Conservation (phyloP, 2,329 filamentous ascomycete species). For the Fusarium miscanthi region DNA sequence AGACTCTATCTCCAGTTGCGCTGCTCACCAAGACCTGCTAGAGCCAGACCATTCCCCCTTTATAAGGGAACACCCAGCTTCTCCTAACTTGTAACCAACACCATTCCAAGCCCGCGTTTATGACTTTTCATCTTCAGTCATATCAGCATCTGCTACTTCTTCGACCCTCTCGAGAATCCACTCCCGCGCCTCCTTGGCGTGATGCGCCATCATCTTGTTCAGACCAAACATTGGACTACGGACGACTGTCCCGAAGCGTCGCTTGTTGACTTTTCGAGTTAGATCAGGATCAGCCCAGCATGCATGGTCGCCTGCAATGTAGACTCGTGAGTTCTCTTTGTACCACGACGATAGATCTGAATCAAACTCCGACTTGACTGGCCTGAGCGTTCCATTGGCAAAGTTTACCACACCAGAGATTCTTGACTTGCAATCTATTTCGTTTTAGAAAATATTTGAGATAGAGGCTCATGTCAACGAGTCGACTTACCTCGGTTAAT, state of each 20-base stretch:
- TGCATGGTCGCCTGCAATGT: conserved; percentile 78
- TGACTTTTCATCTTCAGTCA: conserved; percentile 62
- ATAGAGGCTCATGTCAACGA: background rate
- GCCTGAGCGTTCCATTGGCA: conserved; percentile 79
- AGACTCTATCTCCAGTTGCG: background rate
- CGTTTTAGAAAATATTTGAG: conserved; percentile 26
- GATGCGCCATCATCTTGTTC: conserved; percentile 66
- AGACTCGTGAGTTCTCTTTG: conserved; percentile 81
- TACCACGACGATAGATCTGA: conserved; percentile 84
- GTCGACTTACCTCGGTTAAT: conserved; percentile 73
- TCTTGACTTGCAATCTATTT: conserved; percentile 70
- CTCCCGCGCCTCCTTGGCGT: conserved; percentile 61
- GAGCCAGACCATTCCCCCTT: background rate
- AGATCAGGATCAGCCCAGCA: conserved; percentile 77
- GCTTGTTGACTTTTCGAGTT: conserved; percentile 68
- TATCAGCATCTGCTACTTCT: conserved; percentile 53
- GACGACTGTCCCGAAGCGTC: conserved; percentile 69
- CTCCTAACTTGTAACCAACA: background rate
- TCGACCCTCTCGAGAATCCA: conserved; percentile 61
- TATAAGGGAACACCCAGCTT: background rate
- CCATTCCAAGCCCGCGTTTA: background rate
- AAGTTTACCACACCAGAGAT: conserved; percentile 84
- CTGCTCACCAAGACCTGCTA: conserved; percentile 1
- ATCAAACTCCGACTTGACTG: conserved; percentile 82
- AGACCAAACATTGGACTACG: conserved; percentile 62